A percentile compares a stretch with the other conserved stretches of the same genome.
These are phyloP conservation scores for Cyanodermella asteris DNA, from an alignment of 2,329 filamentous ascomycete species.

Conservation along the genomic window DNA sequence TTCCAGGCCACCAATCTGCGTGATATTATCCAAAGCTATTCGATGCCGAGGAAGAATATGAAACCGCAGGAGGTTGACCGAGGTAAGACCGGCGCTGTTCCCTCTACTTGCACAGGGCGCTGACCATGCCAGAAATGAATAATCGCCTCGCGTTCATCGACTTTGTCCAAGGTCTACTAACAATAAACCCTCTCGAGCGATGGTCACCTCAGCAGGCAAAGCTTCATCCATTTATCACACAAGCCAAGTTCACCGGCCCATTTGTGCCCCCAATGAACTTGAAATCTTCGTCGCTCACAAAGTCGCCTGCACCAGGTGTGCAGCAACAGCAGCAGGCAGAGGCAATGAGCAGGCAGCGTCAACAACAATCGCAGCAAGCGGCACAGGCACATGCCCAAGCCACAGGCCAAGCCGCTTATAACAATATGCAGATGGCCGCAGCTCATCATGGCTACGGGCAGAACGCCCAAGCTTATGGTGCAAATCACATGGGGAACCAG, in stretches of 20 bases:
- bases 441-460: too few relatives aligned
- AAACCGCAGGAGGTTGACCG: constrained; percentile 88
- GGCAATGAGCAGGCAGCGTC: constrained; percentile 77
- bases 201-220: constrained; percentile 98
- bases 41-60: constrained; percentile 99
- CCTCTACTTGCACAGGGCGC: constrained; percentile 4
- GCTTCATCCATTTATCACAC: constrained; percentile 92
- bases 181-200: constrained; percentile 83
- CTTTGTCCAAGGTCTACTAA: constrained; percentile 80
- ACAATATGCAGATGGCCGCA: constrained; percentile 24
- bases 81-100: constrained; percentile 36
- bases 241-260: constrained; percentile 87
- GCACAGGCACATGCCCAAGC: constrained; percentile 28
- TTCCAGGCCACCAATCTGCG: constrained; percentile 85
- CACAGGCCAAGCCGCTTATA: constrained; percentile 32
- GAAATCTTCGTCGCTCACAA: constrained; percentile 63
- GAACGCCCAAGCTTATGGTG: constrained; percentile 45
- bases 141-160: constrained; percentile 96
- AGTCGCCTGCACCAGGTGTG: constrained; percentile 78
- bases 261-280: constrained; percentile 96
- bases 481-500: constrained; percentile 33
- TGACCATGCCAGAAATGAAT: constrained; percentile 59
- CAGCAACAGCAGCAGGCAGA: constrained; percentile 93
- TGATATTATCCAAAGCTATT: constrained; percentile 93
- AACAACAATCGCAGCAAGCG: constrained; percentile 25